Percentiles rank a stretch among this genome's conserved stretches.
Evolutionary conservation across 148 eudicot species (phyloP).

Genomic region (Linanthus parryae): DNA sequence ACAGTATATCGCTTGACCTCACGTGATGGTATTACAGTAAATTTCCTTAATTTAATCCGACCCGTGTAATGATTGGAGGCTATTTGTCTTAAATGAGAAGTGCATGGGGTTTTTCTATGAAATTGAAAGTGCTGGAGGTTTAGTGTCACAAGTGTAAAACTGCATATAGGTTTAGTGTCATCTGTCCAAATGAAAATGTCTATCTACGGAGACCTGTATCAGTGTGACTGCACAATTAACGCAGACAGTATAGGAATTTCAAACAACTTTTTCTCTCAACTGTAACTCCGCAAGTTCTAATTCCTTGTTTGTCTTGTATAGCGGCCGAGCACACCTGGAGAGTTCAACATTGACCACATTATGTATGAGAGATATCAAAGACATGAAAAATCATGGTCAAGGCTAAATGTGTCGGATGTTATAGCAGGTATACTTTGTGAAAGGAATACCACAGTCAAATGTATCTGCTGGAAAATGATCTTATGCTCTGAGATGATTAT

Average conservation of each 20-base stretch:
- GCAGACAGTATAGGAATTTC: background rate
- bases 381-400: constrained; percentile 57
- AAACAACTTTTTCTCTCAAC: constrained; percentile 2
- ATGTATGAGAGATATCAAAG: constrained; percentile 56
- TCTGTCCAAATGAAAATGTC: too few relatives aligned
- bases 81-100: too few relatives aligned
- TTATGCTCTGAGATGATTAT: constrained; percentile 33
- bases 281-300: constrained; percentile 9
- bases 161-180: too few relatives aligned
- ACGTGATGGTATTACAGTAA: too few relatives aligned
- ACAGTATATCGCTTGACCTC: too few relatives aligned
- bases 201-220: too few relatives aligned
- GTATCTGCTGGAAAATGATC: constrained; percentile 84
- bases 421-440: constrained; percentile 48
- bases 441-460: constrained; percentile 44
- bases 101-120: too few relatives aligned
- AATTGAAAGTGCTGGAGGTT: too few relatives aligned
- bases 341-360: constrained; percentile 54
- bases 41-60: too few relatives aligned
- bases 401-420: constrained; percentile 68
- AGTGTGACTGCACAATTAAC: background rate
- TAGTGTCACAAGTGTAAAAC: too few relatives aligned
- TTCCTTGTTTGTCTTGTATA: constrained; percentile 20
- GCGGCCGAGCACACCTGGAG: constrained; percentile 35
- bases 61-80: too few relatives aligned